These are phyloP conservation scores for Ogataea paradorogensis DNA, from an alignment of 805 yeast genomes.

Conservation along the genomic window DNA sequence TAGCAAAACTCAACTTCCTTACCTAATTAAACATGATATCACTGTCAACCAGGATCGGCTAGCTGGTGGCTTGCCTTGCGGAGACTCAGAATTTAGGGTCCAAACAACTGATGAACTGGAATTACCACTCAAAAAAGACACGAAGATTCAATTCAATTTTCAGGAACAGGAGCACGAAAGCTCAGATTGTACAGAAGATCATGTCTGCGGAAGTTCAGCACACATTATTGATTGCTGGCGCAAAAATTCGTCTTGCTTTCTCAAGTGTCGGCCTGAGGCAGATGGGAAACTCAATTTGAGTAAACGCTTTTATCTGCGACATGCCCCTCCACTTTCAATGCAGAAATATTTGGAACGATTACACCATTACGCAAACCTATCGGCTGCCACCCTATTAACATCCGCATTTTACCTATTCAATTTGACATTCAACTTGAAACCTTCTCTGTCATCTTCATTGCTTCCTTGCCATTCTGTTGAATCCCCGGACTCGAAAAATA, in stretches of 20 bases:
- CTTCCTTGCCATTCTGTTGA: constrained; percentile 13
- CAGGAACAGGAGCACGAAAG: constrained; percentile 10
- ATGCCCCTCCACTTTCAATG: constrained; percentile 31
- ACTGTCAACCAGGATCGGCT: background rate
- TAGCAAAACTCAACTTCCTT: constrained; percentile 4
- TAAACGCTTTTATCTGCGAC: constrained; percentile 31
- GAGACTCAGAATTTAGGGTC: constrained; percentile 14
- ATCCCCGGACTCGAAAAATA: background rate
- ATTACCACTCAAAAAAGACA: constrained; percentile 25
- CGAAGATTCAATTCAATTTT: constrained; percentile 30
- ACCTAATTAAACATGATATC: background rate
- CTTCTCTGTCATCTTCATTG: constrained; percentile 13
- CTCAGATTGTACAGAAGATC: background rate
- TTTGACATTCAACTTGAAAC: constrained; percentile 27
- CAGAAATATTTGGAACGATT: constrained; percentile 32
- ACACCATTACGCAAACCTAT: constrained; percentile 29
- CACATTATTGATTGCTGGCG: background rate
- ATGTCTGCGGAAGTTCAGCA: background rate
- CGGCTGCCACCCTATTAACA: constrained; percentile 32
- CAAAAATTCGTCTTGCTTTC: background rate
- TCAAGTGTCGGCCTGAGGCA: background rate
- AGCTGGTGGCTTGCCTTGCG: background rate
- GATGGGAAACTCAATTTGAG: constrained; percentile 6
- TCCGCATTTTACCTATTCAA: constrained; percentile 33
- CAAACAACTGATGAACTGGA: constrained; percentile 26